phyloP scores from a whole-genome alignment of 2,329 filamentous ascomycete genomes.

The Stemphylium vesicarium region DNA sequence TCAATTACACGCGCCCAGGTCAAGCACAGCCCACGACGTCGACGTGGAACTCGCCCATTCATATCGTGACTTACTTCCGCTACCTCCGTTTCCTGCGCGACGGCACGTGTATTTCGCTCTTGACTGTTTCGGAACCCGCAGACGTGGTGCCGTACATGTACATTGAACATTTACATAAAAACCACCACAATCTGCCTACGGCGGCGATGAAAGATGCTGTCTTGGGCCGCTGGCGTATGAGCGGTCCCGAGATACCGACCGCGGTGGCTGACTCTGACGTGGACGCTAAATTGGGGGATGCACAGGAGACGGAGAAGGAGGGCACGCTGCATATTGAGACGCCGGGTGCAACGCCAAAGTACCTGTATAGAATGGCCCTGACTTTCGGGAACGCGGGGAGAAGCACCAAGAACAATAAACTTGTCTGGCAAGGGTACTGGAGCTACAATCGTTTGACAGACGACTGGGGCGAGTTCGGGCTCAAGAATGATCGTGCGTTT shows the following conservation, averaged over 20 bases:
- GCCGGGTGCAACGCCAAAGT: constrained; percentile 78
- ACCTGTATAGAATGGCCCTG: constrained; percentile 84
- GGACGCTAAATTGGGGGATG: not conserved
- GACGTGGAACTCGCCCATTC: constrained; percentile 80
- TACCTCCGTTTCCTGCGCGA: constrained; percentile 96
- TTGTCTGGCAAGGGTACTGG: constrained; percentile 89
- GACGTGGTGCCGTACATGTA: constrained; percentile 87
- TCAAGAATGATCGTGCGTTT: constrained; percentile 67
- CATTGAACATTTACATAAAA: constrained; percentile 66
- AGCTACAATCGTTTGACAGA: constrained; percentile 89
- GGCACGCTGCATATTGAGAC: constrained; percentile 76
- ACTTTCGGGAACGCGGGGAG: constrained; percentile 67
- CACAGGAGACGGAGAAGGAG: constrained; percentile 31
- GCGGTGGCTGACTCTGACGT: not conserved
- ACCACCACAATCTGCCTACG: constrained; percentile 52
- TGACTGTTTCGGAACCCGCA: constrained; percentile 80
- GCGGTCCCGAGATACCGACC: constrained; percentile 53
- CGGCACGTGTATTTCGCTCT: constrained; percentile 79
- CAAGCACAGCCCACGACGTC: constrained; percentile 72
- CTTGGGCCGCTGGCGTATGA: constrained; percentile 70
- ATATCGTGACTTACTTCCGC: constrained; percentile 97
- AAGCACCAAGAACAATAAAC: constrained; percentile 78
- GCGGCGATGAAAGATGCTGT: constrained; percentile 72
- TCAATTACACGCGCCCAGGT: constrained; percentile 90
- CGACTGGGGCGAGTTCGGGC: constrained; percentile 82